These are phyloP conservation scores for Houttuynia cordata DNA, from an alignment of 164 flowering plant genomes.

Conservation along the genomic window DNA sequence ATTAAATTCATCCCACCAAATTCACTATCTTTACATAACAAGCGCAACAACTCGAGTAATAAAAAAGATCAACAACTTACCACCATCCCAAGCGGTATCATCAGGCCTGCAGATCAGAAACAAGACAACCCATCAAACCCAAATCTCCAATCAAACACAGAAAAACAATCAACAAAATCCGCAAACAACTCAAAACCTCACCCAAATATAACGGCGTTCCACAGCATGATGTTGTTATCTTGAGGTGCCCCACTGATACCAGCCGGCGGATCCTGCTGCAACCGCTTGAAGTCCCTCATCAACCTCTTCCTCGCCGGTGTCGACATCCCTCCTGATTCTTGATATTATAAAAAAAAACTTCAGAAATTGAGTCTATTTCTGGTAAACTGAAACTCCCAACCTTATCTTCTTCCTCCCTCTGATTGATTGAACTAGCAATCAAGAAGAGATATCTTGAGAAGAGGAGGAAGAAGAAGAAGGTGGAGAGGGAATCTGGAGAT, in stretches of 20 bases:
- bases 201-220: constrained; percentile 87
- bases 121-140: not conserved
- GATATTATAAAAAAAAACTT: too few species aligned
- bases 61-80: constrained; percentile 28
- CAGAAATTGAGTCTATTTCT: too few species aligned
- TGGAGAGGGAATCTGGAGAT: too few species aligned
- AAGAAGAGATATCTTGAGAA: too few species aligned
- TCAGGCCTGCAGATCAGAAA: constrained; percentile 68
- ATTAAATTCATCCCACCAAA: too few species aligned
- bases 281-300: constrained; percentile 78
- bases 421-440: too few species aligned
- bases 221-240: constrained; percentile 64
- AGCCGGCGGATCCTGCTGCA: constrained; percentile 73
- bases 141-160: not conserved
- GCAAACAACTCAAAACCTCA: constrained; percentile 12
- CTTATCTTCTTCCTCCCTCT: too few species aligned
- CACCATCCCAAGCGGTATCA: constrained; percentile 98
- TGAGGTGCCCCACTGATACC: constrained; percentile 75
- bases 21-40: too few species aligned
- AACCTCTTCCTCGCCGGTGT: constrained; percentile 65
- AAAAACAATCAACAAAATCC: not conserved
- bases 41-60: too few species aligned
- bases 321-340: constrained; percentile 29
- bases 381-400: too few species aligned
- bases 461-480: too few species aligned